A percentile compares a stretch with the other conserved stretches of the same genome.
Conservation (phyloP, 2,329 filamentous ascomycete genomes). For the Neopestalotiopsis rosae region DNA sequence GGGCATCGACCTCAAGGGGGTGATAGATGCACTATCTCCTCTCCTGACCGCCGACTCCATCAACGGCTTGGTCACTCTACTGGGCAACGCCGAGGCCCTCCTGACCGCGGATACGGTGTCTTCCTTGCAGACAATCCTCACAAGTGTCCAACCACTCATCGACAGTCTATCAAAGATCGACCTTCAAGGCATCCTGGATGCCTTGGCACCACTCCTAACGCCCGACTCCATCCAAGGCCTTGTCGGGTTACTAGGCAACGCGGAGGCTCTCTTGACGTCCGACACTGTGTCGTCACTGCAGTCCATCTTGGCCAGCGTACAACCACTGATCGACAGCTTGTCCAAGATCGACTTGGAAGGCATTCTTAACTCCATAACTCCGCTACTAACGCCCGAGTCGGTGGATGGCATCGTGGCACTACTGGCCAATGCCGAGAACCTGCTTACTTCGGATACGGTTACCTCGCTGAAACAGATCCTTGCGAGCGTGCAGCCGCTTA, state of each 20-base stretch:
- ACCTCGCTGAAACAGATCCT: slow-evolving; percentile 29
- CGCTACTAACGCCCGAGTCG: slow-evolving; percentile 37
- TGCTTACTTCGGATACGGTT: slow-evolving; percentile 31
- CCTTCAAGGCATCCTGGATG: slow-evolving; percentile 31
- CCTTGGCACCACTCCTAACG: slow-evolving; percentile 28
- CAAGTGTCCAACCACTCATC: slow-evolving; percentile 20
- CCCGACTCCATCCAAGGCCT: slow-evolving; percentile 34
- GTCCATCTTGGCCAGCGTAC: slow-evolving; percentile 26
- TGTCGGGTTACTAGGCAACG: slow-evolving; percentile 41
- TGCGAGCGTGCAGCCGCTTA: slow-evolving; percentile 30
- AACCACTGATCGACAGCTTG: slow-evolving; percentile 26
- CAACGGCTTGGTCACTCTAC: slow-evolving; percentile 32
- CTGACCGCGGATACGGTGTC: slow-evolving; percentile 34
- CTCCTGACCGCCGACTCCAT: slow-evolving; percentile 38
- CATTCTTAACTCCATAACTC: slow-evolving; percentile 38
- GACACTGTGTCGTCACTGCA: slow-evolving; percentile 26
- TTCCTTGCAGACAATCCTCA: slow-evolving; percentile 26
- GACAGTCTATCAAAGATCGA: slow-evolving; percentile 27
- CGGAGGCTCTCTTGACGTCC: slow-evolving; percentile 40
- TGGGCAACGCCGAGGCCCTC: slow-evolving; percentile 35
- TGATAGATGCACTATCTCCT: slow-evolving; percentile 38
- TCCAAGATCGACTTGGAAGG: slow-evolving; percentile 37
- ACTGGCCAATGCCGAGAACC: slow-evolving; percentile 33
- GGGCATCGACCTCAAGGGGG: slow-evolving; percentile 35
- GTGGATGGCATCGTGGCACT: slow-evolving; percentile 37